Evolutionary conservation across 2,329 filamentous ascomycete genomes (phyloP), one percentile per base, ranked within the genome.

Genomic region (Coniochaeta hoffmannii): DNA sequence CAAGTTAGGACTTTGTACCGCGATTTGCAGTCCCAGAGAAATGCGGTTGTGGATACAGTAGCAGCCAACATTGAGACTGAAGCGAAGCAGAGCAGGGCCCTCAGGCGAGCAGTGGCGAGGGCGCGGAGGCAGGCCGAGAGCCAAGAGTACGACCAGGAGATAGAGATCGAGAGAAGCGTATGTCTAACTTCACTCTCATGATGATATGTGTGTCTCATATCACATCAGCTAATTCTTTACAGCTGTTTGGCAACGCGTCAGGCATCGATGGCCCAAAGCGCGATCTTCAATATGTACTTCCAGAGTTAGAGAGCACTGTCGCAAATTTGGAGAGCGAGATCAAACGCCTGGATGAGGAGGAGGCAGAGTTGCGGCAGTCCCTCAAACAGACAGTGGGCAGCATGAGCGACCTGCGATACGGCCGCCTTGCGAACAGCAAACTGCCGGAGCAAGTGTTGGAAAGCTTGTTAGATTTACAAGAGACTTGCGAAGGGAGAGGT

Each of bases 341-440:
- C 55, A 73, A 77, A 56, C 75, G 73, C 36, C 74, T 92, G 4
- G 81, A 89, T 61, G 73, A 79, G 32, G 86, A 93, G 61, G 83
- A 87, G 54, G 75, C 77, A 0, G 67, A 68, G 1, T 72, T 90
- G 3, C 69, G 88, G 6, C 74, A 79, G 4, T 80, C 82, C 11
- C 79, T 94, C 53, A 78, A 79, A 60, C 78, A 83, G 55, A 86
- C 80, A 0, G 80, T 94, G 15, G 87, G 87, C 31, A 83, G 81
- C 50, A 73, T 96, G 67, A 95, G 90, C 69, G 89, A 95, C 69
- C 76, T 96, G 55, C 84, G 89, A 49, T 93, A 94, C 64, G 90
- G 91, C 35, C 85, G 85, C 55, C 80, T 94, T 56, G 78, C 81
- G 34, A 87, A 88, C 59, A 69, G 77, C 22, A 77, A 83, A 57